Evolutionary conservation across 2,329 filamentous ascomycete species (phyloP), one percentile per base, ranked within the genome.

Genomic region (Apiospora arundinis): DNA sequence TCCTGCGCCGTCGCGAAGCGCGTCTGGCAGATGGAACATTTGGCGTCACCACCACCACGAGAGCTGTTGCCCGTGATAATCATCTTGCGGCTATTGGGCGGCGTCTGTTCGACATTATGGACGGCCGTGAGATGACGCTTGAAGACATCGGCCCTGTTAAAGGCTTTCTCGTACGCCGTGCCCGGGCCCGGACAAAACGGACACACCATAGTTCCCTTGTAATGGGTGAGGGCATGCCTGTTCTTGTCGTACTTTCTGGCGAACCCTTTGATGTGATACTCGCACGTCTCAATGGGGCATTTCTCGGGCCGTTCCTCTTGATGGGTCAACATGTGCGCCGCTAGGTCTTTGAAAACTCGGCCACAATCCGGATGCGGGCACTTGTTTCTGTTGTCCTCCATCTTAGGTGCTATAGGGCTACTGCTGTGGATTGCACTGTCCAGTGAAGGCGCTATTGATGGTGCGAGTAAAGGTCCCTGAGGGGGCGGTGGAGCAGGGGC

Each of bases 191-290:
- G 94, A 78, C 95, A 97, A 85, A 97, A 98, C 42, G 94, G 95
- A 80, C 95, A 98, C 32, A 97, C 94, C 95, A 97, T 97, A 67
- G 93, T 97, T 52, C 95, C 95, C 84, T 97, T 97, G 88, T 97
- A 98, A 81, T 98, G 95, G 6, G 95, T 98, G 74, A 97, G 83
- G 6, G 95, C 97, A 81, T 98, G 95, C 63, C 95, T 87, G 83
- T 97, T 97, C 88, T 97, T 97, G 86, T 98, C 95, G 80, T 98
- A 98, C 83, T 97, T 97, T 77, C 95, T 89, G 14, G 95, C 95
- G 79, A 98, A 98, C 4, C 95, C 95, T 83, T 97, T 97, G 78
- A 89, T 85, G 84, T 97, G 92, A 83, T 97, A 98, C 78, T 97
- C 94, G 85, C 95, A 98, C 0, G 92, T 96, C 71, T 92, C 87